phyloP scores from a whole-genome alignment of 768 basidiomycete genomes.

The Suillus plorans region DNA sequence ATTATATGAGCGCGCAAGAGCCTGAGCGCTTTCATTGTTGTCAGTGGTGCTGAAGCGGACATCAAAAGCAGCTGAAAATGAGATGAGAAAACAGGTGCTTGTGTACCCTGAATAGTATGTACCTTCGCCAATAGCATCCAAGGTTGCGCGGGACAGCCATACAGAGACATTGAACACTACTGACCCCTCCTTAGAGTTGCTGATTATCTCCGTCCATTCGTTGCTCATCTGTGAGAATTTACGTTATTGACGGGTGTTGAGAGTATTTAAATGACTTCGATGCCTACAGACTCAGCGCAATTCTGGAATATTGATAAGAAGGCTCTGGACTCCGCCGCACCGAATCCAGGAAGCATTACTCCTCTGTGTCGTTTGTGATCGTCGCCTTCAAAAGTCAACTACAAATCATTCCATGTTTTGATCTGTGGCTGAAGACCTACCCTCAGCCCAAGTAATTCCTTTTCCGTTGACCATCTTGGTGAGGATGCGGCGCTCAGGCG shows the following conservation, averaged over 20 bases:
- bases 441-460: slow-evolving; percentile 41
- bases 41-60: slow-evolving; percentile 45
- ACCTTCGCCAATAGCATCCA: slow-evolving; percentile 55
- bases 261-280: neutral
- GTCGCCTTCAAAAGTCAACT: slow-evolving; percentile 24
- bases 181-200: slow-evolving; percentile 5
- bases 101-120: neutral
- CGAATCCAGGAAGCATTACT: slow-evolving; percentile 56
- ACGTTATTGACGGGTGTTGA: neutral
- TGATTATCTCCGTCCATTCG: slow-evolving; percentile 25
- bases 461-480: slow-evolving; percentile 26
- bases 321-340: slow-evolving; percentile 48
- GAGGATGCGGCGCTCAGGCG: slow-evolving; percentile 20
- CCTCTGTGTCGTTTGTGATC: slow-evolving; percentile 54
- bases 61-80: slow-evolving; percentile 44
- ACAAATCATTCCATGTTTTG: neutral
- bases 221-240: slow-evolving; percentile 18
- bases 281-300: slow-evolving; percentile 27
- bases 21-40: neutral
- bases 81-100: neutral
- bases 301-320: slow-evolving; percentile 50
- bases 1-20: slow-evolving; percentile 9
- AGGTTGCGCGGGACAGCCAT: slow-evolving; percentile 42
- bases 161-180: slow-evolving; percentile 22
- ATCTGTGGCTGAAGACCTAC: slow-evolving; percentile 25